Base-by-base conservation (phyloP, 371 early-diverging fungal species). In the Vairimorpha apis region DNA sequence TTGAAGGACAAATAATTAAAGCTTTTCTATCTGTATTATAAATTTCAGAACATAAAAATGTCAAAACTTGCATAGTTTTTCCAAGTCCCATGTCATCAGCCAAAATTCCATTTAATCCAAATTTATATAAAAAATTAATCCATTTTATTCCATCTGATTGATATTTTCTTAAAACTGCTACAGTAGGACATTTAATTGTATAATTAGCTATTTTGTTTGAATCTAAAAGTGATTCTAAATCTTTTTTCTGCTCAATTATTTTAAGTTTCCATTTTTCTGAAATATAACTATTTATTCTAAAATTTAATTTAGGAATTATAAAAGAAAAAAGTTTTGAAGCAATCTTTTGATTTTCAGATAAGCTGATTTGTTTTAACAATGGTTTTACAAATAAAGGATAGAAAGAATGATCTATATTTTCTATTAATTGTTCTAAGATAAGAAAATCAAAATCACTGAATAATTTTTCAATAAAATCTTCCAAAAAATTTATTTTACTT, bases 1-100 rank as follows among this genome's bases (percentile, higher is more conserved):
- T 91, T 0, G 93, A 89, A 1, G 99, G 99, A 77, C 96, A 95
- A 13, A 97, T 90, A 14, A 99, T 92, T 44, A 99, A 83, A 0
- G 90, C 90, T 4, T 92, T 92, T 65, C 23, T 67, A 21, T 72
- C 47, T 53, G 74, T 67, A 4, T 70, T 64, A 32, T 68, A 55
- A 0, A 72, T 75, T 47, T 67, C 76, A 27, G 55, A 64, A 33
- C 63, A 41, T 5, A 82, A 41, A 64, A 77, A 80, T 5, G 79
- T 37, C 44, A 83, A 67, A 0, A 79, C 80, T 82, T 99, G 97
- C 13, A 97, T 83, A 0, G 97, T 97, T 84, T 96, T 99, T 41
- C 92, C 97, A 70, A 89, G 85, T 25, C 97, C 97, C 97, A 97
- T 96, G 43, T 81, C 82, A 67, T 81, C 82, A 27, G 78, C 80